Conservation (phyloP, 2,329 filamentous ascomycete genomes). For the Cercospora sp. region DNA sequence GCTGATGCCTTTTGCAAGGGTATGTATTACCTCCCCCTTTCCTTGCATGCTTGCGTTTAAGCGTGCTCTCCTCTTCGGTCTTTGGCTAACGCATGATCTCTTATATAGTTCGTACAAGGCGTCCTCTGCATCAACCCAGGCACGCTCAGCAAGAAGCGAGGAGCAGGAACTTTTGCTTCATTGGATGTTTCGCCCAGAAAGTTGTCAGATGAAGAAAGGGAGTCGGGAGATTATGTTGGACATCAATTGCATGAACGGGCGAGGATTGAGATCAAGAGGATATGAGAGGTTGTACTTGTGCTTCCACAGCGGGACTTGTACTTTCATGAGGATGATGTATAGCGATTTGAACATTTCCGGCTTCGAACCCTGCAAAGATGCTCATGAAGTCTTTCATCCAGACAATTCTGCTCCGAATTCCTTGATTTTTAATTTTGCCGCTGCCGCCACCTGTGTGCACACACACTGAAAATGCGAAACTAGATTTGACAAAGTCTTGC, state of each 20-base stretch:
- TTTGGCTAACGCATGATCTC: not conserved
- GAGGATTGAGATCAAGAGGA: slow-evolving; percentile 82
- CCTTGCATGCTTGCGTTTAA: too few relatives aligned
- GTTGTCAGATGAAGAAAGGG: slow-evolving; percentile 59
- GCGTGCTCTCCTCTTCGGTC: not conserved
- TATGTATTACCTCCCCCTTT: too few relatives aligned
- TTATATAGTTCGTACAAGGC: slow-evolving; percentile 76
- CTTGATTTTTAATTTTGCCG: too few relatives aligned
- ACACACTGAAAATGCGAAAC: too few relatives aligned
- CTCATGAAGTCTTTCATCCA: not conserved
- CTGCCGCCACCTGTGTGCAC: too few relatives aligned
- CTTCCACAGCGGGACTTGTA: not conserved
- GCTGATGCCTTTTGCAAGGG: slow-evolving; percentile 84
- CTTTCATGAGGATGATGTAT: not conserved
- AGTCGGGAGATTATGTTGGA: slow-evolving; percentile 59
- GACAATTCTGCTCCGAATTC: not conserved
- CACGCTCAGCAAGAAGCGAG: slow-evolving; percentile 78
- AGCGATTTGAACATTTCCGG: not conserved
- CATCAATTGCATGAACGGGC: slow-evolving; percentile 81
- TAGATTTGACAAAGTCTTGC: too few relatives aligned
- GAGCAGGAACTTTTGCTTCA: slow-evolving; percentile 80
- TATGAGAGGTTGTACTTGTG: slow-evolving; percentile 47
- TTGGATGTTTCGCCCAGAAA: slow-evolving; percentile 71
- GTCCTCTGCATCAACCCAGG: slow-evolving; percentile 91
- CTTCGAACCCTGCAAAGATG: too few relatives aligned